These are phyloP conservation scores for Ogataea trehaloabstinens DNA, from an alignment of 805 yeast genomes.

Conservation along the genomic window DNA sequence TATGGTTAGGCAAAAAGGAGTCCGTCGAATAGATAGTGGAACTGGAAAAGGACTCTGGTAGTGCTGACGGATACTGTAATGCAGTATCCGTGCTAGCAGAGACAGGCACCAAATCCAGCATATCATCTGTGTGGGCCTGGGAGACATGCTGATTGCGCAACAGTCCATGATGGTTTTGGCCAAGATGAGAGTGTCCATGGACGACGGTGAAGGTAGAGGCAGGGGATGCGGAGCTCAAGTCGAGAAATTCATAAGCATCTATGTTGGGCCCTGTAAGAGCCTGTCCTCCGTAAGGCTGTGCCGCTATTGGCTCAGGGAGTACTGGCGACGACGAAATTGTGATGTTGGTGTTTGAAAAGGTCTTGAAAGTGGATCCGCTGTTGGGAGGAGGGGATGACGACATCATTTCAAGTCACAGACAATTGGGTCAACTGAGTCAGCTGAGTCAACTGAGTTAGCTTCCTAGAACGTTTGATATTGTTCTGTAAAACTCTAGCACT, in stretches of 20 bases:
- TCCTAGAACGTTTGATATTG: conserved; percentile 3
- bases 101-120: conserved; percentile 24
- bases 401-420: conserved; percentile 29
- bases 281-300: no score
- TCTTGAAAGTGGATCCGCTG: conserved; percentile 18
- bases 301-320: conserved; percentile 16
- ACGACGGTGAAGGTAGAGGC: conserved; percentile 1
- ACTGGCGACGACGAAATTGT: conserved; percentile 26
- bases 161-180: not conserved
- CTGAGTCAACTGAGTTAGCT: conserved; percentile 5
- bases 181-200: conserved; percentile 4
- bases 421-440: conserved; percentile 5
- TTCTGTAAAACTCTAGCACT: no score
- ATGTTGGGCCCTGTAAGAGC: conserved; percentile 18
- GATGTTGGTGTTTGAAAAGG: conserved; percentile 11
- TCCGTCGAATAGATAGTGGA: conserved; percentile 33
- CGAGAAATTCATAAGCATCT: conserved; percentile 15
- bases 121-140: conserved; percentile 1
- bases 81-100: conserved; percentile 25
- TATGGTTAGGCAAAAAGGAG: conserved; percentile 14
- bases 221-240: conserved; percentile 7
- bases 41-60: conserved; percentile 32
- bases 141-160: no score
- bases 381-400: conserved; percentile 34
- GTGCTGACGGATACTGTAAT: conserved; percentile 25